Base-by-base conservation (phyloP, 805 yeast genomes). In the Candida namnaoensis region DNA sequence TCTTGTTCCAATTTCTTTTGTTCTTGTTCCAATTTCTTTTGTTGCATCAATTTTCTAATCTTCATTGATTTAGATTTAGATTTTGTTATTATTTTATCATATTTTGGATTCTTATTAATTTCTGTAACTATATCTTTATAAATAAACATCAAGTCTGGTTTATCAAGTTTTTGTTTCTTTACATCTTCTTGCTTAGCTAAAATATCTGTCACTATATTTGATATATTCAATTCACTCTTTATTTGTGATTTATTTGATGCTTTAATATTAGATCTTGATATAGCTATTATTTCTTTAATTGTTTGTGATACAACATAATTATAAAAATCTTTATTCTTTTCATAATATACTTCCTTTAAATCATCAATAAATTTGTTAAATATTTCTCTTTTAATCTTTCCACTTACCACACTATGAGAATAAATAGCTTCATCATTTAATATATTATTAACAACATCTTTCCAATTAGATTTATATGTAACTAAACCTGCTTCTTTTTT, bases 371-470 rank as follows among this genome's bases (percentile, higher is more conserved):
- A 82, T 23, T 74, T 74, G 32, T 64, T 52, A 53, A 78, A 85
- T 3, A 80, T 68, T 37, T 68, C 67, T 38, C 68, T 67, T 41
- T 82, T 77, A 40, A 80, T 72, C 27, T 63, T 63, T 39, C 80
- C 87, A 23, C 79, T 71, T 9, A 79, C 67, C 15, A 77, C 68
- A 1, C 86, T 67, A 54, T 76, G 79, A 42, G 68, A 71, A 54
- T 77, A 82, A 7, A 82, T 72, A 0, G 88, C 80, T 51, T 85
- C 93, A 43, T 81, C 78, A 5, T 65, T 57, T 5, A 84, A 72
- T 41, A 72, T 41, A n/a, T 62, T 62, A 43, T 71, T 76, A 0
- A 75, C 65, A 1, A 81, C 72, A 30, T 30, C 33, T 12, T 56
- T 51, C 95, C 95, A 87, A 35, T 84, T 62, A 0, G 91, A 76